Conservation (phyloP, 2,329 filamentous ascomycete species). For the Cercospora beticola region DNA sequence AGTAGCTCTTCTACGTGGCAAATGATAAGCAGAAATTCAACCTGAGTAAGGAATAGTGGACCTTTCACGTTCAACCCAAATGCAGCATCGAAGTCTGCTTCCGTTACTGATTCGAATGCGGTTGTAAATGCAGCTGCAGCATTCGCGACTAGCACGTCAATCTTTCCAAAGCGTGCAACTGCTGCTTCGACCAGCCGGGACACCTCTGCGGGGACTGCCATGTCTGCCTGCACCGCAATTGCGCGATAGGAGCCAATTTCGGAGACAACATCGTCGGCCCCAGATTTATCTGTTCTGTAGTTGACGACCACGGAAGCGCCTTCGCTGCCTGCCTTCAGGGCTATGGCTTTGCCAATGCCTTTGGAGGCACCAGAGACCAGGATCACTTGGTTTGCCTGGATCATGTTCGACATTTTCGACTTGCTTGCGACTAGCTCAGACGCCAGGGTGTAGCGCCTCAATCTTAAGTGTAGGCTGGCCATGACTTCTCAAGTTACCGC, state of each 20-base stretch:
- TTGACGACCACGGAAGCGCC: not conserved
- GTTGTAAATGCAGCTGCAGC: not conserved
- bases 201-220: not conserved
- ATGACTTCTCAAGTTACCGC: too few species aligned
- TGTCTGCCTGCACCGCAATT: not conserved
- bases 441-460: too few species aligned
- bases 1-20: not conserved
- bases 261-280: not conserved
- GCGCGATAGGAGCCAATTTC: not conserved
- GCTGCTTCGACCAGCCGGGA: not conserved
- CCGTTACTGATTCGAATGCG: not conserved
- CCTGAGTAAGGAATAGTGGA: not conserved
- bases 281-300: not conserved
- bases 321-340: not conserved
- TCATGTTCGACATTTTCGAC: not conserved
- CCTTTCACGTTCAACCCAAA: not conserved
- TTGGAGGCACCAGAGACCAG: not conserved
- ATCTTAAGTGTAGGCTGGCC: too few species aligned
- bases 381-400: not conserved
- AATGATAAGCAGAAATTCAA: not conserved
- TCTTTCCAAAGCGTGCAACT: not conserved
- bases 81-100: not conserved
- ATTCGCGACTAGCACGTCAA: not conserved
- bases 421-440: too few species aligned
- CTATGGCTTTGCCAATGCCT: not conserved